Percentiles rank a stretch among this genome's conserved stretches.
Conservation (phyloP, 2,329 filamentous ascomycete genomes). For the Colletotrichum cordylinicola region DNA sequence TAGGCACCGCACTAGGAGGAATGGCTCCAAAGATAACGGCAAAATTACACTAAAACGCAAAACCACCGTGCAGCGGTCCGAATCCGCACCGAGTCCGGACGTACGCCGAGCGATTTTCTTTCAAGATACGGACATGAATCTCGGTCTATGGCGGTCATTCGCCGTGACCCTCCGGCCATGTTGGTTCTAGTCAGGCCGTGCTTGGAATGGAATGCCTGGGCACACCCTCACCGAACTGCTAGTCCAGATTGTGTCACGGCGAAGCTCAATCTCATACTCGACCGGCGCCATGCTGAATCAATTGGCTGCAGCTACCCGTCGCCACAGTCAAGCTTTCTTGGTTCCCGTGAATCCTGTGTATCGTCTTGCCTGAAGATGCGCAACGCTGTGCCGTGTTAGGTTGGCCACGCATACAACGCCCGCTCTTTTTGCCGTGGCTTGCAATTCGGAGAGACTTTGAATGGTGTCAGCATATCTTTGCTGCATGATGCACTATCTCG, state of each 20-base stretch:
- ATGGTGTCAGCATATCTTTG: neutral
- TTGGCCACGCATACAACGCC: neutral
- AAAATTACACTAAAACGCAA: slow-evolving; percentile 6
- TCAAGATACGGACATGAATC: neutral
- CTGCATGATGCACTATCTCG: neutral
- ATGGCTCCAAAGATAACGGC: slow-evolving; percentile 9
- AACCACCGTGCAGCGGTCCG: slow-evolving; percentile 10
- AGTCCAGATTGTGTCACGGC: neutral
- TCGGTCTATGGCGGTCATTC: neutral
- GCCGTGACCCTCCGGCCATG: neutral
- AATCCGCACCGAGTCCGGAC: slow-evolving; percentile 9
- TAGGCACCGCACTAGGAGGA: neutral
- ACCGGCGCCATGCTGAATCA: neutral
- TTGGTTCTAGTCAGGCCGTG: neutral
- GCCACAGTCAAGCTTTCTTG: neutral
- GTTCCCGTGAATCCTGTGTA: neutral
- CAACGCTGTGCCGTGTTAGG: neutral
- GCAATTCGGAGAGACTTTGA: neutral
- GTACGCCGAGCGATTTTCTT: neutral
- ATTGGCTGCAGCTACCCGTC: neutral
- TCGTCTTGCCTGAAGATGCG: neutral
- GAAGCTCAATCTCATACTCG: neutral
- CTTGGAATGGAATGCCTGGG: neutral
- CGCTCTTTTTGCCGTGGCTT: neutral
- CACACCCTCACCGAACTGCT: neutral